Percentiles rank a stretch among this genome's conserved stretches.
These are phyloP conservation scores for Papilionanthe hybrid DNA, from an alignment of 116 monocot species.

Conservation along the genomic window DNA sequence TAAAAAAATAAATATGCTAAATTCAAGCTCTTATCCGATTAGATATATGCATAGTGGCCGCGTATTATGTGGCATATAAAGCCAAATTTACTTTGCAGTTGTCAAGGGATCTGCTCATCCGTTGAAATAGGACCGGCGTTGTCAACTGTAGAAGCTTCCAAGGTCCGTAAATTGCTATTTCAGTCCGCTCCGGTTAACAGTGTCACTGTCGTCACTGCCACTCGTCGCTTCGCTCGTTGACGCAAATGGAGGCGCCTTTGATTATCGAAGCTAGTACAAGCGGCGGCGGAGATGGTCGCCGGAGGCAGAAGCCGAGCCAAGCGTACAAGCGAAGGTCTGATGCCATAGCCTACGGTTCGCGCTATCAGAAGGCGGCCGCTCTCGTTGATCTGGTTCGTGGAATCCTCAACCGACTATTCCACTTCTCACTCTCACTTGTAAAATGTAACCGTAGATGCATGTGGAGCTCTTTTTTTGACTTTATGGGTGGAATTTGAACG, in stretches of 20 bases:
- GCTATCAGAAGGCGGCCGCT: conserved; percentile 90
- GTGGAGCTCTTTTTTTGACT: not conserved
- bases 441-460: not conserved
- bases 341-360: conserved; percentile 69
- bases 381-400: conserved; percentile 77
- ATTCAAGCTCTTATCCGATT: too few species aligned
- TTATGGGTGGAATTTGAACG: not conserved
- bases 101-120: too few species aligned
- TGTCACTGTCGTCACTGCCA: not conserved
- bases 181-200: too few species aligned
- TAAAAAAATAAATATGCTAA: too few species aligned
- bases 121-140: too few species aligned
- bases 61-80: too few species aligned
- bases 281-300: conserved; percentile 8
- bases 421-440: not conserved
- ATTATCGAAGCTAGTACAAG: conserved; percentile 42
- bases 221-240: not conserved
- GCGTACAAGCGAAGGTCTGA: conserved; percentile 43
- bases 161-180: too few species aligned
- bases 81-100: too few species aligned
- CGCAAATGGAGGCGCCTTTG: conserved; percentile 36
- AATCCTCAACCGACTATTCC: not conserved
- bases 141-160: too few species aligned
- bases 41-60: too few species aligned
- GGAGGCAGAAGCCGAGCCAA: conserved; percentile 11